These are phyloP conservation scores for Heimioporus sp. DNA, from an alignment of 768 basidiomycete genomes.

Conservation along the genomic window DNA sequence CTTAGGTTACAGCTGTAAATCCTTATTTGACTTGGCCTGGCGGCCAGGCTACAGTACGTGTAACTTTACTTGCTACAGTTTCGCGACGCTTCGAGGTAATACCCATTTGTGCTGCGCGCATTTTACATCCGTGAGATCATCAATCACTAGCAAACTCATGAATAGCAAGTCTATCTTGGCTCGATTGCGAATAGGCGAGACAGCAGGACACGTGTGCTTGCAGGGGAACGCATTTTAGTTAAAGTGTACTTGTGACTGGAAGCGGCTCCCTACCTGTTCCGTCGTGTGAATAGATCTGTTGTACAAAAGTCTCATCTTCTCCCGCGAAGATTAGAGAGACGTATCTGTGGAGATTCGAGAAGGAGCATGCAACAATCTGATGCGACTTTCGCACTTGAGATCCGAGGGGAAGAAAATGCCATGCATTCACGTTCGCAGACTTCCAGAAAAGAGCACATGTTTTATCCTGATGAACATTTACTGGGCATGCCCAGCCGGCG, in stretches of 20 bases:
- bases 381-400: constrained; percentile 1
- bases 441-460: neutral
- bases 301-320: constrained; percentile 15
- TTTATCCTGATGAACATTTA: neutral
- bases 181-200: constrained; percentile 5
- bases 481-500: neutral
- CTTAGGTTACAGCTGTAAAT: constrained; percentile 13
- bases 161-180: neutral
- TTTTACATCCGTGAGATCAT: constrained; percentile 8
- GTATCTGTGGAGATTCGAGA: constrained; percentile 5
- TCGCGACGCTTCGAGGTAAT: constrained; percentile 8
- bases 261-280: constrained; percentile 4
- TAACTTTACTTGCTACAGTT: constrained; percentile 21
- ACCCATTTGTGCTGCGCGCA: constrained; percentile 1
- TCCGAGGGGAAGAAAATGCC: neutral
- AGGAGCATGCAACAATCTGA: neutral
- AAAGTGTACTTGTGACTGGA: constrained; percentile 11
- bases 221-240: constrained; percentile 4
- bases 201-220: constrained; percentile 8
- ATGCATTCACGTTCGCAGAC: neutral
- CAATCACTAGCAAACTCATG: constrained; percentile 3
- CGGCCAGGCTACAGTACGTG: constrained; percentile 13
- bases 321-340: constrained; percentile 23
- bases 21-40: constrained; percentile 7
- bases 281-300: constrained; percentile 21